These are phyloP conservation scores for Mycena olivaceomarginata DNA, from an alignment of 768 basidiomycete genomes.

Conservation along the genomic window DNA sequence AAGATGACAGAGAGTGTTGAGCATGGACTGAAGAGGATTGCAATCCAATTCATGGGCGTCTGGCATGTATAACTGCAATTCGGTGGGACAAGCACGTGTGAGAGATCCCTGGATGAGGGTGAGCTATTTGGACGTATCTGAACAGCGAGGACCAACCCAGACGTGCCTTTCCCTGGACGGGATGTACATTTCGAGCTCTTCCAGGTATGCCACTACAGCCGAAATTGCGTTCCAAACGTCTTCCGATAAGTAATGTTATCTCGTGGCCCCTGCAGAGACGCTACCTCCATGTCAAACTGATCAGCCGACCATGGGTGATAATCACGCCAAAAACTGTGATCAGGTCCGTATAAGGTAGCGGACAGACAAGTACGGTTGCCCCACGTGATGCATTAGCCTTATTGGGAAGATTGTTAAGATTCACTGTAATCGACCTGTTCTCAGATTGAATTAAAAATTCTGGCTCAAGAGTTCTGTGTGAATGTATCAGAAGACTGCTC, in stretches of 20 bases:
- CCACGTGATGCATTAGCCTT: no score
- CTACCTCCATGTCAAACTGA: not conserved
- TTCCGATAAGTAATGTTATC: not conserved
- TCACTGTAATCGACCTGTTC: no score
- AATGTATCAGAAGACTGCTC: no score
- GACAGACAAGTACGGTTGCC: no score
- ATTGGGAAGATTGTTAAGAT: no score
- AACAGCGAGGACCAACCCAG: not conserved
- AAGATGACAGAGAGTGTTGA: slow-evolving; percentile 4
- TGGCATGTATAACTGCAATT: not conserved
- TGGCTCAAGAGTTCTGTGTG: no score
- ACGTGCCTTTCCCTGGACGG: no score
- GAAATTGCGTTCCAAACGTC: not conserved
- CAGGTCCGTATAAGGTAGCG: not conserved
- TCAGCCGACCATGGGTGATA: not conserved
- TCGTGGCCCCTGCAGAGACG: not conserved
- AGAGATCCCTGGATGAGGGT: not conserved
- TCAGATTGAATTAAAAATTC: no score
- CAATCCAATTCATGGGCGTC: not conserved
- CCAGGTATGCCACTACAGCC: not conserved
- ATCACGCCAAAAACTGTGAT: not conserved
- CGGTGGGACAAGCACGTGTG: not conserved
- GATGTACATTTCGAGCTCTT: not conserved
- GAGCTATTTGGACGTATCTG: not conserved
- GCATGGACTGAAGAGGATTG: not conserved